Conservation (phyloP, 768 basidiomycete genomes). For the Hypsizygus marmoreus region DNA sequence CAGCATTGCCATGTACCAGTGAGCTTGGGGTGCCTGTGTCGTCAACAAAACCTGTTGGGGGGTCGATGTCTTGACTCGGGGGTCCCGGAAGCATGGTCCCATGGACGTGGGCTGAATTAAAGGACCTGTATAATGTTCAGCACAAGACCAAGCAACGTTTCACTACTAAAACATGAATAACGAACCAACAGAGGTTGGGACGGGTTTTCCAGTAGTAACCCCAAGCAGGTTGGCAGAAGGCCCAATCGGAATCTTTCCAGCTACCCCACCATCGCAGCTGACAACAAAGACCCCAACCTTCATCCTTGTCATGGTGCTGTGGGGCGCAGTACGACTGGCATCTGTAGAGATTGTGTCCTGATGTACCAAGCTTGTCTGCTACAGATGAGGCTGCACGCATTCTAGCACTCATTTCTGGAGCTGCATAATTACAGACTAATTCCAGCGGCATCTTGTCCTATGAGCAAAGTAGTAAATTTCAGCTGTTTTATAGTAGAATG, state of each 20-base stretch:
- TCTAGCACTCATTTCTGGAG: background rate
- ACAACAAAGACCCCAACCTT: background rate
- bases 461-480: background rate
- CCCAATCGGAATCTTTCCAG: background rate
- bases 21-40: background rate
- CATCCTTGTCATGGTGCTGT: background rate
- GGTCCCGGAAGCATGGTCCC: conserved; percentile 5
- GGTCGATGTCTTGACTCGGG: background rate
- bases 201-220: background rate
- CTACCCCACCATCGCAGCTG: conserved; percentile 3
- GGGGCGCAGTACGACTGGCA: background rate
- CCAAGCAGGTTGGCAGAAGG: conserved; percentile 2
- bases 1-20: background rate
- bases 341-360: background rate
- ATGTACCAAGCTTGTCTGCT: conserved; percentile 1
- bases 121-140: background rate
- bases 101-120: background rate
- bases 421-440: background rate
- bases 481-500: background rate
- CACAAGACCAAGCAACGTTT: background rate
- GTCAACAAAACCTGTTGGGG: background rate
- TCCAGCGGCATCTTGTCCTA: background rate
- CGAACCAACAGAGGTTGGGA: conserved; percentile 2
- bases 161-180: too few species aligned
- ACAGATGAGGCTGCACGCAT: background rate